Evolutionary conservation across 345 rosid genomes (phyloP), one percentile per base, ranked within the genome.

Genomic region (Linum usitatissimum): DNA sequence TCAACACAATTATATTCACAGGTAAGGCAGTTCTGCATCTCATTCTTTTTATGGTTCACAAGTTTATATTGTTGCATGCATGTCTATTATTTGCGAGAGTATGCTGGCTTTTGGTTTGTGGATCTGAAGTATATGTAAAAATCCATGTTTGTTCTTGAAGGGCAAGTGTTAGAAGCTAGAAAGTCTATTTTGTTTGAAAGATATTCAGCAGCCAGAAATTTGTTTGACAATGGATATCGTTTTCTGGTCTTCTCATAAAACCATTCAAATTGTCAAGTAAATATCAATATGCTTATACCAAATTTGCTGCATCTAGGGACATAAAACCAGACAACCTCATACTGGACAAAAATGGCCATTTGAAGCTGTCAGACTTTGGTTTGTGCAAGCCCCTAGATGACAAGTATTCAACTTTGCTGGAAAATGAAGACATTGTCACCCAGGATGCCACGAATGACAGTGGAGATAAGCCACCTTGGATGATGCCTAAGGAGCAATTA

Each of bases 301-400:
- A 61, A 13, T 70, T 53, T 67, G 69, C 67, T 78, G 28, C 57
- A 48, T 81, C 72, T 70, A 90, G 99, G 90, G 99, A 93, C 75
- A 87, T 93, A 70, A 93, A 93, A 64, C 99, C 99, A 61, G 99
- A 93, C 67, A 93, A 93, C 75, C 83, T 93, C 72, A 90, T 93
- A 62, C 79, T 93, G 74, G 96, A 93, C 77, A 85, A 76, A 82
- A 81, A 82, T 75, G 99, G 99, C 59, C 97, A 93, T 77, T 66
- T 93, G 79, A 93, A 93, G 88, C 99, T 93, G 67, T 93, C 99
- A 58, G 99, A 93, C 81, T 93, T 93, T 82, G 99, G 99, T 18
- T 78, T 93, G 78, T 93, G 97, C 76, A 93, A 93, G 81, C 93
- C 99, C 66, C 81, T 93, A 17, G 94, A 89, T 80, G 93, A 84